Evolutionary conservation across 176 grass and related monocot species (phyloP), one percentile per base, ranked within the genome.

Genomic region (Avena atlantica): DNA sequence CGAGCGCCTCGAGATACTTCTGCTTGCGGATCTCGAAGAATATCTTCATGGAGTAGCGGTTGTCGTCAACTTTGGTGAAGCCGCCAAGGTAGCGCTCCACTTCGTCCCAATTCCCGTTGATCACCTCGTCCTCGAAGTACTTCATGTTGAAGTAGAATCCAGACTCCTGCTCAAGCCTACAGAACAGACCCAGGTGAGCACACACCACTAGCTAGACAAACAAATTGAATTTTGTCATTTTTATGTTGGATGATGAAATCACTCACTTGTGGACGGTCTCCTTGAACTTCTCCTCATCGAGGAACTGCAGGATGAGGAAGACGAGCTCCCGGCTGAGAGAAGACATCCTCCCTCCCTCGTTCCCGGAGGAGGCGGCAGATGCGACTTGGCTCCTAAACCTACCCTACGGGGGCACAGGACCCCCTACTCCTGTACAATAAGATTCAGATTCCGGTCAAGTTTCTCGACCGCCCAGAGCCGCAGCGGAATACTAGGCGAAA

Each of bases 71-170:
- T 55, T 98, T 98, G 34, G 91, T 98, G 69, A 98, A 98, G 9
- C 93, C 96, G 15, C 89, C 84, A 1, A 98, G 91, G 80, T 95
- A 98, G n/a, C 85, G 90, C 78, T 98, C 91, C 21, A 98, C 96
- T 11, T 93, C 88, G 10, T 98, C 91, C 95, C 91, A 98, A 57
- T 95, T 95, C 19, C 95, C 95, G 84, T 89, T 92, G 14, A 89
- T 78, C 72, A 98, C 93, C 81, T 95, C 88, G 4, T 98, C 95
- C 67, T 95, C 93, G 12, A 98, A 93, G 69, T 95, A 95, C 81
- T 93, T 95, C 95, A 98, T 93, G 86, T 95, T 98, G 78, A 98
- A 95, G 86, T 97, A 97, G 86, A 97, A 95, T 0, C 95, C 93
- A 4, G 95, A 97, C 84, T 97, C 93, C 85, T 95, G 95, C 78